Evolutionary conservation across 495 filamentous ascomycete genomes (phyloP), one percentile per base, ranked within the genome.

Genomic region (Sphaerosporella brunnea): DNA sequence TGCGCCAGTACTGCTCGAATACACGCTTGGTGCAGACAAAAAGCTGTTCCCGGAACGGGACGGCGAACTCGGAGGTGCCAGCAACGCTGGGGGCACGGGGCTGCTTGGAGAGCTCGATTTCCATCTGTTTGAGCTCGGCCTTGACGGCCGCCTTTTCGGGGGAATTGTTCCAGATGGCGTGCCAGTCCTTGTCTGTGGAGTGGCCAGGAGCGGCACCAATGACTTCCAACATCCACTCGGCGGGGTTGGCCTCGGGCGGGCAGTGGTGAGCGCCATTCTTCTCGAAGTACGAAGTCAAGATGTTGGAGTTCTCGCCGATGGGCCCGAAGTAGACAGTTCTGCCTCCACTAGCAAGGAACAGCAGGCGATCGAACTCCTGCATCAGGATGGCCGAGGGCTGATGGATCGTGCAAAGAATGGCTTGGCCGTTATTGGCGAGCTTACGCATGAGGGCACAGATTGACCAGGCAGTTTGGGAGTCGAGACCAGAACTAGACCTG

Each of bases 181-280:
- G 72, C 88, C 88, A 96, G 61, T 96, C 84, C 46, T 80, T 73
- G 26, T 82, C 77, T 47, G 69, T 60, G 16, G 74, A 18, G 8
- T 13, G 9, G n/a, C 32, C 10, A 8, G 5, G 35, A 11, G n/a
- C 45, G 2, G 45, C 45, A 25, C 43, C 88, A 56, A 88, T 93
- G 40, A 84, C 79, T 58, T 93, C 85, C 26, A 96, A 69, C 83
- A 96, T 94, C 82, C 83, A 93, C 64, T 96, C 88, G 18, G 88
- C 88, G 58, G 62, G 65, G 64, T 82, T 95, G 15, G 83, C 80
- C 13, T 80, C 77, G 2, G 59, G 51, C 2, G 81, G 80, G 63
- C 85, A 93, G 16, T 70, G 65, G 30, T 57, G 39, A 2, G 80
- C 82, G 37, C 86, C 80, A 56, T 87, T 79, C 39, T 69, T 68